These are phyloP conservation scores for Arthrobotrys sinensis DNA, from an alignment of 2,329 filamentous ascomycete species.

Conservation along the genomic window DNA sequence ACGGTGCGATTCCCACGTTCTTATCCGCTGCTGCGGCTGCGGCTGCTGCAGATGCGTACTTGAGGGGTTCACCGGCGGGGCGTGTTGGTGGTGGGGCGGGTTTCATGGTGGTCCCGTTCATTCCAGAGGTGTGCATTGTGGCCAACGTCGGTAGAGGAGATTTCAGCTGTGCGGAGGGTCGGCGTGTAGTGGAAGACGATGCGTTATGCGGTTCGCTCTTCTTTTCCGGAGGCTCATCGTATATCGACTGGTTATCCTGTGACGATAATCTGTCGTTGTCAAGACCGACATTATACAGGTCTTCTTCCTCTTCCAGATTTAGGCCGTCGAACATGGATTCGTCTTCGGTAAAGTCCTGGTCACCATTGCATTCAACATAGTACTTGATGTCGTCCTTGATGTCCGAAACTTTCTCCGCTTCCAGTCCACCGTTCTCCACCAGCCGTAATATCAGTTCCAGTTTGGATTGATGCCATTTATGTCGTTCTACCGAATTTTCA, in stretches of 20 bases:
- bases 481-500: conserved; percentile 85
- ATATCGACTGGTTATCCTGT: conserved; percentile 92
- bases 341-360: conserved; percentile 91
- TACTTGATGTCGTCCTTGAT: conserved; percentile 94
- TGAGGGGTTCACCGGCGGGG: conserved; percentile 88
- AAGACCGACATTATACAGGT: conserved; percentile 82
- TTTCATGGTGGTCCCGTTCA: conserved; percentile 82
- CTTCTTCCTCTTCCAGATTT: conserved; percentile 92
- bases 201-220: conserved; percentile 63
- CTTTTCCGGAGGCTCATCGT: conserved; percentile 81
- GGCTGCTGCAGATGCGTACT: conserved; percentile 96
- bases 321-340: conserved; percentile 96
- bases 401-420: conserved; percentile 87
- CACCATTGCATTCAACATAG: conserved; percentile 91
- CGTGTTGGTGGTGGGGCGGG: conserved; percentile 88
- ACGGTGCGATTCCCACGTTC: conserved; percentile 91
- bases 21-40: conserved; percentile 93
- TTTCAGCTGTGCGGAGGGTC: conserved; percentile 91
- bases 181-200: conserved; percentile 72
- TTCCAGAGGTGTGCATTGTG: conserved; percentile 82
- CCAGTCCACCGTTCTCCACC: conserved; percentile 91
- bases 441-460: conserved; percentile 91
- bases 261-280: conserved; percentile 93
- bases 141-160: conserved; percentile 93
- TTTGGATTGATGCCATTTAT: conserved; percentile 96